Conservation (phyloP, 2,329 filamentous ascomycete species). For the Diplocarpon mali region DNA sequence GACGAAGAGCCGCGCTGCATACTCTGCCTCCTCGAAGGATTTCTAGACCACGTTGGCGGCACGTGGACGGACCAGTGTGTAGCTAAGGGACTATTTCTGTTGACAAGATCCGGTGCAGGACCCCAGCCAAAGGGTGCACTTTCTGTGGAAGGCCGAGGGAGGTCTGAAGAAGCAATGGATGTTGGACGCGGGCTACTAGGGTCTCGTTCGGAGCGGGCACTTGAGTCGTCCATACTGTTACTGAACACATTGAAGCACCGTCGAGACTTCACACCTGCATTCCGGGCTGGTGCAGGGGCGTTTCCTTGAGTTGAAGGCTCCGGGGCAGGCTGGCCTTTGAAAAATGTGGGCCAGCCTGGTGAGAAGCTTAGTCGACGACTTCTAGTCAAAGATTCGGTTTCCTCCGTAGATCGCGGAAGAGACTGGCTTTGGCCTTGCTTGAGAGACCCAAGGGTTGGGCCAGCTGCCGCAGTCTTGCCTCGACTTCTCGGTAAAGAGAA, state of each 20-base stretch:
- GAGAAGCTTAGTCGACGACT: slow-evolving; percentile 45
- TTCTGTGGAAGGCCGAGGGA: slow-evolving; percentile 70
- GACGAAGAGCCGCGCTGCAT: slow-evolving; percentile 65
- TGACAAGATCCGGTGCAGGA: slow-evolving; percentile 35
- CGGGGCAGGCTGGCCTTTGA: slow-evolving; percentile 23
- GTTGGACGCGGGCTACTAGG: slow-evolving; percentile 52
- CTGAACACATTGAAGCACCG: slow-evolving; percentile 35
- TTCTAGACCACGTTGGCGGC: slow-evolving; percentile 56
- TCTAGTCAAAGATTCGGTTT: slow-evolving; percentile 41
- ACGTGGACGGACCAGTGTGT: slow-evolving; percentile 38
- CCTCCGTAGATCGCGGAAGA: slow-evolving; percentile 53
- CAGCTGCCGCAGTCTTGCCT: slow-evolving; percentile 49
- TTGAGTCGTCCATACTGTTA: slow-evolving; percentile 35
- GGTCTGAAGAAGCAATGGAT: slow-evolving; percentile 57
- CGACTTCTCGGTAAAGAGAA: slow-evolving; percentile 46
- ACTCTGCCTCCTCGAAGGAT: slow-evolving; percentile 70
- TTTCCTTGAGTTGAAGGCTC: slow-evolving; percentile 24
- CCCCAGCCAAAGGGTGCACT: slow-evolving; percentile 64
- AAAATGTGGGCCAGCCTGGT: slow-evolving; percentile 35
- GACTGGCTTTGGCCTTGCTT: slow-evolving; percentile 68
- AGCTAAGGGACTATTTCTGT: slow-evolving; percentile 39
- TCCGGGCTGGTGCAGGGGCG: slow-evolving; percentile 24
- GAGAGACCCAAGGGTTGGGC: slow-evolving; percentile 55
- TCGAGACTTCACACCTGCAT: slow-evolving; percentile 15
- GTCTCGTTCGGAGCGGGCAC: slow-evolving; percentile 41